phyloP scores from a whole-genome alignment of 192 early-diverging fungal genomes.

The Backusella westeae region DNA sequence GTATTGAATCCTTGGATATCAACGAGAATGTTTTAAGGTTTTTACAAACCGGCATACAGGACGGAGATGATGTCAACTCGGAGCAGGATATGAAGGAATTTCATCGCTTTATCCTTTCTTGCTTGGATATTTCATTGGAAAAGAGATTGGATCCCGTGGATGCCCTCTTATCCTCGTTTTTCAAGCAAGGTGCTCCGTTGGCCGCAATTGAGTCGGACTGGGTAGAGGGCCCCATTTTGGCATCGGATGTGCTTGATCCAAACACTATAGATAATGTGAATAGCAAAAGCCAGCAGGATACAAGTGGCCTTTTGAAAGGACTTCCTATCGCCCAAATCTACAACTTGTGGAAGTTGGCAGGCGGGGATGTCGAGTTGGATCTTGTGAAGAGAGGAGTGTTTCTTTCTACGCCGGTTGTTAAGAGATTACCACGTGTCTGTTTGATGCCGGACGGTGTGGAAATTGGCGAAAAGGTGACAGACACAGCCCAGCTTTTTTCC shows the following conservation, averaged over 20 bases:
- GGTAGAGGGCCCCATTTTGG: conserved; percentile 37
- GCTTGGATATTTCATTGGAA: conserved; percentile 27
- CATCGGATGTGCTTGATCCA: conserved; percentile 38
- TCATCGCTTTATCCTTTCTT: conserved; percentile 21
- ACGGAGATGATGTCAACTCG: not conserved
- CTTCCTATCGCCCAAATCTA: conserved; percentile 54
- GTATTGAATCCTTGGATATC: conserved; percentile 40
- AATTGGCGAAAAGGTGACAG: conserved; percentile 25
- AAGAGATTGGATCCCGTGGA: conserved; percentile 24
- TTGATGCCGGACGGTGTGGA: conserved; percentile 40
- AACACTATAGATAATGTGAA: conserved; percentile 33
- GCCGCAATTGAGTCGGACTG: conserved; percentile 18
- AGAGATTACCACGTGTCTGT: conserved; percentile 48
- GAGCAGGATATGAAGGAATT: conserved; percentile 21
- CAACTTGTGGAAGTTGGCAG: conserved; percentile 64
- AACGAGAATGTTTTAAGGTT: conserved; percentile 41
- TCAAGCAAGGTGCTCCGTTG: not conserved
- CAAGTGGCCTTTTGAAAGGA: conserved; percentile 22
- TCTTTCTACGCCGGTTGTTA: conserved; percentile 51
- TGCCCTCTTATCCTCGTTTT: conserved; percentile 38
- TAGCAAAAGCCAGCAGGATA: conserved; percentile 1
- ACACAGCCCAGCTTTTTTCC: conserved; percentile 52
- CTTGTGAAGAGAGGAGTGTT: conserved; percentile 46
- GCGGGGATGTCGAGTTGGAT: conserved; percentile 61
- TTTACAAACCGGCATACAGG: conserved; percentile 23